These are phyloP conservation scores for Phialocephala sp. DNA, from an alignment of 2,329 filamentous ascomycete species.

Conservation along the genomic window DNA sequence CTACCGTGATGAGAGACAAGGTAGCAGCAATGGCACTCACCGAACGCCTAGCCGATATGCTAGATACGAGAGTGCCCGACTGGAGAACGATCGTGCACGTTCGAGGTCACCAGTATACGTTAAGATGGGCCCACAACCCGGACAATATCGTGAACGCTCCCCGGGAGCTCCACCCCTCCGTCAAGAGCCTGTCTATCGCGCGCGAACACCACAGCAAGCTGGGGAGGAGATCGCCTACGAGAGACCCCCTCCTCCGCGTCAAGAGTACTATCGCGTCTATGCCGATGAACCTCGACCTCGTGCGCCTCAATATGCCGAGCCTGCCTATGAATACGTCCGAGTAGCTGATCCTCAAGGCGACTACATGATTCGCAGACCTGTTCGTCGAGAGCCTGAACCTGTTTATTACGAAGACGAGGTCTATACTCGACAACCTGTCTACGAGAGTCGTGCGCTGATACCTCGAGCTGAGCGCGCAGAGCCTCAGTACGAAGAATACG, in stretches of 20 bases:
- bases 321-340: constrained; percentile 51
- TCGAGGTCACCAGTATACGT: constrained; percentile 45
- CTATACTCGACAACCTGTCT: constrained; percentile 38
- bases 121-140: constrained; percentile 37
- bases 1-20: constrained; percentile 44
- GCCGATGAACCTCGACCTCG: constrained; percentile 42
- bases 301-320: constrained; percentile 42
- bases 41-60: constrained; percentile 43
- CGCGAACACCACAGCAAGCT: constrained; percentile 35
- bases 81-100: constrained; percentile 42
- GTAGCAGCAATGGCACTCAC: constrained; percentile 34
- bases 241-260: constrained; percentile 39
- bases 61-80: constrained; percentile 43
- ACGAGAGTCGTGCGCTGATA: constrained; percentile 35
- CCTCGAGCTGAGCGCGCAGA: constrained; percentile 35
- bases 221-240: constrained; percentile 41
- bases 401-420: constrained; percentile 41
- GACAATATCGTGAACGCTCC: constrained; percentile 43
- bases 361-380: constrained; percentile 53
- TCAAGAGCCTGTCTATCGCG: constrained; percentile 41
- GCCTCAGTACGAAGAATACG: constrained; percentile 50
- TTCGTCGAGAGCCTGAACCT: constrained; percentile 44
- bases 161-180: constrained; percentile 36
- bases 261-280: constrained; percentile 45
- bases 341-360: constrained; percentile 52